A percentile compares a stretch with the other conserved stretches of the same genome.
Evolutionary conservation across 257 asterid genomes (phyloP).

Genomic region (Nicotiana tomentosiformis): DNA sequence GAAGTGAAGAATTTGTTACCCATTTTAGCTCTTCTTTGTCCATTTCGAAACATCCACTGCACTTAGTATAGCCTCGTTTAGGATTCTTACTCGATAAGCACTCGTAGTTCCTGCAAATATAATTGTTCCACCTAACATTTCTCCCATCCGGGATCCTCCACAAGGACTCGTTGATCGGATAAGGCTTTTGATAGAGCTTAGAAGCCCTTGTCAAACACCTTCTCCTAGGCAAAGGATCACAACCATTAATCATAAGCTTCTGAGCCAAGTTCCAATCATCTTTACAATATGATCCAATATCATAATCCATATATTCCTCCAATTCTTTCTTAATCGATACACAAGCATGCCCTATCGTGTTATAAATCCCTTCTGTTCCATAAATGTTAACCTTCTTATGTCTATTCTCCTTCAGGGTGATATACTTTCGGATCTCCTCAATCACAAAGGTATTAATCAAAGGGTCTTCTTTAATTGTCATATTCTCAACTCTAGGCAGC

Average conservation of each 20-base stretch:
- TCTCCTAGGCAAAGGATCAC: constrained; percentile 84
- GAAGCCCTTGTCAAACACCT: constrained; percentile 85
- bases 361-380: constrained; percentile 52
- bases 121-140: constrained; percentile 87
- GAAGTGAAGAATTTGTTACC: constrained; percentile 37
- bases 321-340: constrained; percentile 56
- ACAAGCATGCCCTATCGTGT: constrained; percentile 86
- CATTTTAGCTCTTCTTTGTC: constrained; percentile 74
- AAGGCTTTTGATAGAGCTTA: constrained; percentile 64
- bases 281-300: constrained; percentile 80
- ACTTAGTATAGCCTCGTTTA: constrained; percentile 59
- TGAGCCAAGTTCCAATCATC: constrained; percentile 85
- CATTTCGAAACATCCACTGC: constrained; percentile 83
- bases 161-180: constrained; percentile 74
- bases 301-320: constrained; percentile 87
- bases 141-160: constrained; percentile 82
- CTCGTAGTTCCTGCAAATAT: constrained; percentile 62
- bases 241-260: constrained; percentile 73
- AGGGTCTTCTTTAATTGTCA: constrained; percentile 52
- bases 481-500: constrained; percentile 42
- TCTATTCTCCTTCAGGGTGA: constrained; percentile 67
- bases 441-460: constrained; percentile 54
- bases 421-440: constrained; percentile 88
- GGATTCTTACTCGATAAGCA: constrained; percentile 76
- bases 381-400: constrained; percentile 58